Evolutionary conservation across 345 rosid species (phyloP).

Genomic region (Barbarea vulgaris): DNA sequence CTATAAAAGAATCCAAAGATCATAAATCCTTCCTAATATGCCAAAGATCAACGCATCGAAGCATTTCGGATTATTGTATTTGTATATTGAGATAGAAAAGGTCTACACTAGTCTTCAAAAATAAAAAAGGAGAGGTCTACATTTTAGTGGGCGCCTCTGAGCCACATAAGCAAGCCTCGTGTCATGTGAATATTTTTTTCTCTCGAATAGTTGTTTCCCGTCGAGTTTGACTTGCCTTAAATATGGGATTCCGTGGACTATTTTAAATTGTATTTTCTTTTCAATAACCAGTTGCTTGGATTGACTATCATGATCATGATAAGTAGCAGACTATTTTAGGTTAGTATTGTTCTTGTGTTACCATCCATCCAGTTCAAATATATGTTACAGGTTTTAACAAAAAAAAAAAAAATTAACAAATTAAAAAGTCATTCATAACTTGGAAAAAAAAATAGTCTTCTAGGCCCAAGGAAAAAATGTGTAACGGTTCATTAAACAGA

Average conservation of each 20-base stretch:
- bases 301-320: no score
- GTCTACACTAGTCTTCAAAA: not conserved
- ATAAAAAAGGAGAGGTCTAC: no score
- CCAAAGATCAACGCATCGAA: slow-evolving; percentile 5
- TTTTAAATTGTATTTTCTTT: no score
- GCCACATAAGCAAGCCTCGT: not conserved
- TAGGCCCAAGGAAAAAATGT: not conserved
- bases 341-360: not conserved
- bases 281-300: not conserved
- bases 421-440: not conserved
- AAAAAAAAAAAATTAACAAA: no score
- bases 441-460: no score
- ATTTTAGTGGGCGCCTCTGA: no score
- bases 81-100: not conserved
- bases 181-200: not conserved
- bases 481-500: not conserved
- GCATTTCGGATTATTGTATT: not conserved
- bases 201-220: not conserved
- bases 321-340: not conserved
- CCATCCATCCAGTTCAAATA: not conserved
- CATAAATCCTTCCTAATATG: slow-evolving; percentile 13
- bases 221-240: not conserved
- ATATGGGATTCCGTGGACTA: not conserved
- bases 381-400: not conserved
- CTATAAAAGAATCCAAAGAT: not conserved